Base-by-base conservation (phyloP, 345 rosid species). In the Arabidopsis arenosa region DNA sequence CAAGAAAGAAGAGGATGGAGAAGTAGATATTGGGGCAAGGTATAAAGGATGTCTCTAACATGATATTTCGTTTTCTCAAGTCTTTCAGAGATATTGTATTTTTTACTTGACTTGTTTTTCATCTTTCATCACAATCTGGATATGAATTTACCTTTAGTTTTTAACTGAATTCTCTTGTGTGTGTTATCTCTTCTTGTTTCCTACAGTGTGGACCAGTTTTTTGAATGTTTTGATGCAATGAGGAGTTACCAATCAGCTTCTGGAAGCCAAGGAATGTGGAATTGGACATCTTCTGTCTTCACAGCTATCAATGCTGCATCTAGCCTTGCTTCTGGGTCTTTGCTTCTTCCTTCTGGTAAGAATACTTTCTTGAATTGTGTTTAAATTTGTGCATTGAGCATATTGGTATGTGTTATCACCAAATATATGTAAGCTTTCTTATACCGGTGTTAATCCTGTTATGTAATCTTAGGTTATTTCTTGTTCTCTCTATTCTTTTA, bases 221-320 rank as follows among this genome's bases (percentile, higher is more conserved):
- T 95, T 77, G 97, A 92, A 81, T 95, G 97, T 74, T 86, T 95
- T 71, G 97, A 95, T 81, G 97, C 84, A 80, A 80, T 95, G 84
- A 85, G 97, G 85, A 87, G 82, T 84, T 89, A 87, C 66, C 99
- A 90, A 77, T 86, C 95, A 74, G 91, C 92, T 71, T 75, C 86
- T 76, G 99, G 96, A 69, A 84, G 88, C 83, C 92, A 93, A 78
- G 99, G 97, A 74, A 83, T 92, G 93, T 92, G 93, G 93, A 88
- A 89, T 79, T 92, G 97, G 97, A 89, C 99, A 60, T 85, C 89
- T 76, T 95, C 99, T 68, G 97, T 95, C 66, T 89, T 92, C 80
- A 87, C 92, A 77, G 97, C 97, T 45, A 87, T 95, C 84, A 95
- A 91, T 82, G 97, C 97, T 70, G 96, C 99, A 48, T 95, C 99